Percentiles rank a stretch among this genome's conserved stretches.
Evolutionary conservation across 2,329 filamentous ascomycete genomes (phyloP).

Genomic region (Diaporthe sp.): DNA sequence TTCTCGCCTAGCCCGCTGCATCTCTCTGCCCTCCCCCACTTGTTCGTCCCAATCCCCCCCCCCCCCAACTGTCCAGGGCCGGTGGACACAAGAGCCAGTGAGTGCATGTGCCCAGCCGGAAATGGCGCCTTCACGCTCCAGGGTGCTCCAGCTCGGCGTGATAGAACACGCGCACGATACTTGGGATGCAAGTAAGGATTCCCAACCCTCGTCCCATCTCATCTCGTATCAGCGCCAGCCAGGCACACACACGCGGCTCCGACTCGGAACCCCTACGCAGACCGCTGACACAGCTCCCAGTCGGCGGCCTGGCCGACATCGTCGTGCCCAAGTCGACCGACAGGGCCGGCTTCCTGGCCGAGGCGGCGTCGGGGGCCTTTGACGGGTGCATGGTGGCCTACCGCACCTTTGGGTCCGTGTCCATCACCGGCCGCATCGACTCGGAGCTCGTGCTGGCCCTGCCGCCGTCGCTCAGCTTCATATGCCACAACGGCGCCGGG

Average conservation of each 20-base stretch:
- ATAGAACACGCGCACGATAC: constrained; percentile 75
- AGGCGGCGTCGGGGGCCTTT: constrained; percentile 75
- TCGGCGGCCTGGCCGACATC: constrained; percentile 75
- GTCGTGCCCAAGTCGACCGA: constrained; percentile 72
- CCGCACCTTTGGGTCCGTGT: constrained; percentile 77
- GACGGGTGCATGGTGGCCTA: constrained; percentile 76
- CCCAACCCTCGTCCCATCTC: neutral
- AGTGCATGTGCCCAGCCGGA: neutral
- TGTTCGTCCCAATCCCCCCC: neutral
- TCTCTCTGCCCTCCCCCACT: neutral
- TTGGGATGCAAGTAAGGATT: constrained; percentile 64
- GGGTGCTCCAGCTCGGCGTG: constrained; percentile 73
- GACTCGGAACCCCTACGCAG: neutral
- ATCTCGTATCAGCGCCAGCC: neutral
- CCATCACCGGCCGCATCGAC: constrained; percentile 78
- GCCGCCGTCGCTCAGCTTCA: constrained; percentile 67
- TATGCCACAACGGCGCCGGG: constrained; percentile 80
- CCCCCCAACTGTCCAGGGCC: neutral
- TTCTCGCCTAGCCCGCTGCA: neutral
- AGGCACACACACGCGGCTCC: neutral
- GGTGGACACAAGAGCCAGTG: neutral
- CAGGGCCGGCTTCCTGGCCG: constrained; percentile 77
- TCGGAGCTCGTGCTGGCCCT: constrained; percentile 74
- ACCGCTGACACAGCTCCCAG: constrained; percentile 6
- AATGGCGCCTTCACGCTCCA: constrained; percentile 53